These are phyloP conservation scores for Paracoccidioides lutzii DNA, from an alignment of 2,329 filamentous ascomycete genomes.

Conservation along the genomic window DNA sequence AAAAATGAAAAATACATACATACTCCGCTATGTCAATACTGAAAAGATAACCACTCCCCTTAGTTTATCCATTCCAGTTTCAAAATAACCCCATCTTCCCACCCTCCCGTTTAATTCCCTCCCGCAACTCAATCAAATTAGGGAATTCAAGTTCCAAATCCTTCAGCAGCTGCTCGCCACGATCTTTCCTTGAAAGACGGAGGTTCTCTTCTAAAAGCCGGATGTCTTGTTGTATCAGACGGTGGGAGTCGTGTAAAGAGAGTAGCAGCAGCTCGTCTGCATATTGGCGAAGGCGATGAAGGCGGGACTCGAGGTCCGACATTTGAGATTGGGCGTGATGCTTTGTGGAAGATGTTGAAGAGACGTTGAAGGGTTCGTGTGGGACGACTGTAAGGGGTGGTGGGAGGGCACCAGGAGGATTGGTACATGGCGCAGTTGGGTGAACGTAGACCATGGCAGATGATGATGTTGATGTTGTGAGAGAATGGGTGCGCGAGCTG, in stretches of 20 bases:
- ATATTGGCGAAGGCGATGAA: slow-evolving; percentile 14
- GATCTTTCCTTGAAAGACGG: slow-evolving; percentile 7
- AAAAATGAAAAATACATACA: background rate
- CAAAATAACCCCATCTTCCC: slow-evolving; percentile 11
- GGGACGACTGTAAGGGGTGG: background rate
- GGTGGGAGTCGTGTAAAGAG: slow-evolving; percentile 16
- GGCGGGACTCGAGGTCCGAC: slow-evolving; percentile 12
- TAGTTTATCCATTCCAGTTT: background rate
- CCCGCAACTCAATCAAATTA: slow-evolving; percentile 5
- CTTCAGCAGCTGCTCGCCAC: slow-evolving; percentile 8
- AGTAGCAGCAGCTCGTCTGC: slow-evolving; percentile 16
- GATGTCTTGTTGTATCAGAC: slow-evolving; percentile 14
- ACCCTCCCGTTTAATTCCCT: slow-evolving; percentile 9
- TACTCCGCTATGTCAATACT: background rate
- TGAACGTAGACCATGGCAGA: background rate
- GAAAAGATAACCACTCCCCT: background rate
- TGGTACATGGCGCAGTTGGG: slow-evolving; percentile 3
- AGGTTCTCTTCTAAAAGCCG: slow-evolving; percentile 10
- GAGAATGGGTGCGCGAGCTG: slow-evolving; percentile 1
- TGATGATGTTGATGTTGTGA: background rate
- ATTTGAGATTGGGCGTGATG: slow-evolving; percentile 7
- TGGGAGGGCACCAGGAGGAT: background rate
- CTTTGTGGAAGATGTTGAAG: slow-evolving; percentile 1
- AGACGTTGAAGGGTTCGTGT: background rate
- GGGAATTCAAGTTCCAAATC: slow-evolving; percentile 10